Conservation (phyloP, 257 asterid genomes). For the Apocynum venetum region DNA sequence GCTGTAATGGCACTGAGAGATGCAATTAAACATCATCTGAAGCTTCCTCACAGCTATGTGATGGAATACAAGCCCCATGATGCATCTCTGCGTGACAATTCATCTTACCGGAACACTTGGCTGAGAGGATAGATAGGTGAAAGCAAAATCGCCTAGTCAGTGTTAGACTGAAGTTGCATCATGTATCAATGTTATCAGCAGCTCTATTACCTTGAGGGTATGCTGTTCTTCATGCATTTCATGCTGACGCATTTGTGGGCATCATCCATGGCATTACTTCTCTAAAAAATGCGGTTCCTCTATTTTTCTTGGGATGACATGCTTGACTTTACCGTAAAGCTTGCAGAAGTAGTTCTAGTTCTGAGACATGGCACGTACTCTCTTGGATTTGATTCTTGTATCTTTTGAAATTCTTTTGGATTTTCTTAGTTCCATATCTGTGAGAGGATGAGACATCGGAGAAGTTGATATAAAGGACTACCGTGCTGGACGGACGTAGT, state of each 20-base stretch:
- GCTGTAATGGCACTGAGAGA: conserved; percentile 95
- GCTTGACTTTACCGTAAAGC: not conserved
- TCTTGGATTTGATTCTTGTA: not conserved
- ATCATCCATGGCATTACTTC: not conserved
- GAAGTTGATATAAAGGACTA: not conserved
- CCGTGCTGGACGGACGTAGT: not conserved
- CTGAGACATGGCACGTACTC: not conserved
- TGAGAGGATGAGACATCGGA: not conserved
- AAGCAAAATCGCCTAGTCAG: not conserved
- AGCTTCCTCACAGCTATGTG: conserved; percentile 82
- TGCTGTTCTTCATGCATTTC: not conserved
- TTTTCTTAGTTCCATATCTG: not conserved
- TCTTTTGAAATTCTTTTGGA: not conserved
- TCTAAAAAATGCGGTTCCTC: not conserved
- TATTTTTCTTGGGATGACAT: not conserved
- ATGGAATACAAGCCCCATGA: conserved; percentile 98
- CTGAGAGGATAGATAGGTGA: conserved; percentile 62
- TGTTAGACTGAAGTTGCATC: not conserved
- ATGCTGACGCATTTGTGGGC: not conserved
- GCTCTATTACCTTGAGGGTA: not conserved
- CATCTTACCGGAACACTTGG: conserved; percentile 98
- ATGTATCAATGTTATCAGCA: not conserved
- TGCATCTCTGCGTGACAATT: conserved; percentile 90
- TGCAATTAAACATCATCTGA: conserved; percentile 81
- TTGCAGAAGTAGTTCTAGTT: not conserved